Evolutionary conservation across 805 yeast species (phyloP).

Genomic region (Yamadazyma sp.): DNA sequence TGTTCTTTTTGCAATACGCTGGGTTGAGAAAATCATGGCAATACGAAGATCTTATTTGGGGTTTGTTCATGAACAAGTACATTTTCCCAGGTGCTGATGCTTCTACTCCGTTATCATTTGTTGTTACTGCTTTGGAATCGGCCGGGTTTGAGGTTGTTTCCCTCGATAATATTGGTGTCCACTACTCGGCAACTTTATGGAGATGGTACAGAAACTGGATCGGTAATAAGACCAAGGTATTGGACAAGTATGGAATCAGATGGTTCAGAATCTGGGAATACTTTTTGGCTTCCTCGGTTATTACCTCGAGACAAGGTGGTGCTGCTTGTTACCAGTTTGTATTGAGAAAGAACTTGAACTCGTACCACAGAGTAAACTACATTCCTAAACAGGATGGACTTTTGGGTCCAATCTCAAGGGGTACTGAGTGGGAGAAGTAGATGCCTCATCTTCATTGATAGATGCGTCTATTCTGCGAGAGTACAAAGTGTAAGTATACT

Average conservation of each 20-base stretch:
- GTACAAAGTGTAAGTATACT: too few species aligned
- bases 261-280: conserved; percentile 95
- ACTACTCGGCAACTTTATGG: conserved; percentile 88
- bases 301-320: conserved; percentile 88
- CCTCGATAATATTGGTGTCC: conserved; percentile 87
- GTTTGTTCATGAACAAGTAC: conserved; percentile 92
- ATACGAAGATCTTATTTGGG: conserved; percentile 92
- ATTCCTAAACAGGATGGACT: conserved; percentile 78
- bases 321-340: conserved; percentile 91
- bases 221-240: conserved; percentile 72
- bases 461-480: too few species aligned
- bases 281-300: conserved; percentile 79
- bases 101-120: conserved; percentile 87
- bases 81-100: conserved; percentile 98
- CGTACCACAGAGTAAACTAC: conserved; percentile 80
- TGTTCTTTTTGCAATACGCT: conserved; percentile 83
- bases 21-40: conserved; percentile 93
- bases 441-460: too few species aligned
- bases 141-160: conserved; percentile 84
- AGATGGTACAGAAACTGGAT: conserved; percentile 96
- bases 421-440: conserved; percentile 64
- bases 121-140: conserved; percentile 71
- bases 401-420: conserved; percentile 54
- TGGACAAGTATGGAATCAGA: conserved; percentile 78
- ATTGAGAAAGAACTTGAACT: conserved; percentile 84